Base-by-base conservation (phyloP, 495 filamentous ascomycete species). In the Terfezia boudieri region DNA sequence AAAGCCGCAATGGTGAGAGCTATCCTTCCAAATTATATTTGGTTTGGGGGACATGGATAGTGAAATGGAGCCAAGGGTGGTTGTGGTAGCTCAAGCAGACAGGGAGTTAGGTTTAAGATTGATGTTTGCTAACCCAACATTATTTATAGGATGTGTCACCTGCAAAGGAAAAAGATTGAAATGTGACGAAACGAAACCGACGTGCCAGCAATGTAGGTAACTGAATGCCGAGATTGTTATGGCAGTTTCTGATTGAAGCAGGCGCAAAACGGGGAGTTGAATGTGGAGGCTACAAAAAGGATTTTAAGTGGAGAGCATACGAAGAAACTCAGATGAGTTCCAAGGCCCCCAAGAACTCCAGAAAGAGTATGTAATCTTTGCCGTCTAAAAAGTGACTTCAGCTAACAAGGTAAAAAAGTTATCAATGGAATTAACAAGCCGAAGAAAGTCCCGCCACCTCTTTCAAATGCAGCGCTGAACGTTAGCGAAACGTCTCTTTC, bases 131-230 rank as follows among this genome's bases (percentile, higher is more conserved):
- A 46, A 46, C 41, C 12, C 41, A 20, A 46, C 14, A 46, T 46
- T 4, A 46, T 9, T 20, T 50, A 54, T 66, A 87, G 83, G 83
- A 53, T 88, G 83, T 68, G 73, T 80, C 55, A 86, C 83, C 50
- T 88, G 83, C 71, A 88, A 87, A 67, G 74, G 78, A 50, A 88
- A 86, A 64, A 73, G 83, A 56, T 68, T 88, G 53, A 88, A 88
- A 65, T 88, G 83, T 68, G 83, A 85, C 62, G 83, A 88, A 64
- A 77, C 74, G 37, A 84, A 88, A 58, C 83, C 83, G 7, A 73
- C 71, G 37, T 88, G 83, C 61, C 72, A 78, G 41, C 83, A 86
- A 68, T 86, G 83, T 62, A 60, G 26, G 62, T 57, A 22, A 48
- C 20, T 11, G 36, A 36, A 37, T 32, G 26, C 26, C 7, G 26